These are phyloP conservation scores for Antrodiella citrinella DNA, from an alignment of 768 basidiomycete species.

Conservation along the genomic window DNA sequence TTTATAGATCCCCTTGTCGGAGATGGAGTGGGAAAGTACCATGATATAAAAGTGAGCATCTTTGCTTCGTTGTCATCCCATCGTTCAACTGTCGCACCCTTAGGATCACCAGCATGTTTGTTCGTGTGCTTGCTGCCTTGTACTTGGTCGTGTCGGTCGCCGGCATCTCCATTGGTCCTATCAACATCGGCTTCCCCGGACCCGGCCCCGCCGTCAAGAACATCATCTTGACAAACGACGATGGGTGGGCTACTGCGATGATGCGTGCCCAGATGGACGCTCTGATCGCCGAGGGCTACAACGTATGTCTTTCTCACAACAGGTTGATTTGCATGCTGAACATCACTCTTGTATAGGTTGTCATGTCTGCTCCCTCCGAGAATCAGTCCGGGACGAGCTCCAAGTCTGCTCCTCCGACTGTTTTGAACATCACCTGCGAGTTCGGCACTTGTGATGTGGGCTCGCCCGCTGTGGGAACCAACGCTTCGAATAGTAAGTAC, in stretches of 20 bases:
- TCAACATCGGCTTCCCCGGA: not conserved
- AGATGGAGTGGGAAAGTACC: too few species aligned
- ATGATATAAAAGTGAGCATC: too few species aligned
- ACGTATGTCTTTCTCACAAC: constrained; percentile 21
- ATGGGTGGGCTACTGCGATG: constrained; percentile 39
- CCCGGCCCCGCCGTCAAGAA: constrained; percentile 11
- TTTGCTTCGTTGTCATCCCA: too few species aligned
- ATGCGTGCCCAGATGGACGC: constrained; percentile 35
- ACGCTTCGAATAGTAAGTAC: constrained; percentile 31
- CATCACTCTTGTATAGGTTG: constrained; percentile 22
- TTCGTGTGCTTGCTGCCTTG: not conserved
- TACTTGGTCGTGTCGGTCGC: not conserved
- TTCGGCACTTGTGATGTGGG: constrained; percentile 34
- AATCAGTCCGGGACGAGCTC: constrained; percentile 41
- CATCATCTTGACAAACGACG: constrained; percentile 26
- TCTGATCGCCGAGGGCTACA: constrained; percentile 29
- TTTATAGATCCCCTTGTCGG: too few species aligned
- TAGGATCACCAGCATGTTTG: too few species aligned
- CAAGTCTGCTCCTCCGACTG: constrained; percentile 25
- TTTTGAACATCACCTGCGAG: constrained; percentile 29
- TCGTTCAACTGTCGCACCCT: too few species aligned
- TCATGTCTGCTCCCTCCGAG: constrained; percentile 39
- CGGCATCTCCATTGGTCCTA: not conserved
- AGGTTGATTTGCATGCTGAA: not conserved
- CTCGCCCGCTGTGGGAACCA: constrained; percentile 34